Base-by-base conservation (phyloP, 768 basidiomycete genomes). In the Suillus lakei region DNA sequence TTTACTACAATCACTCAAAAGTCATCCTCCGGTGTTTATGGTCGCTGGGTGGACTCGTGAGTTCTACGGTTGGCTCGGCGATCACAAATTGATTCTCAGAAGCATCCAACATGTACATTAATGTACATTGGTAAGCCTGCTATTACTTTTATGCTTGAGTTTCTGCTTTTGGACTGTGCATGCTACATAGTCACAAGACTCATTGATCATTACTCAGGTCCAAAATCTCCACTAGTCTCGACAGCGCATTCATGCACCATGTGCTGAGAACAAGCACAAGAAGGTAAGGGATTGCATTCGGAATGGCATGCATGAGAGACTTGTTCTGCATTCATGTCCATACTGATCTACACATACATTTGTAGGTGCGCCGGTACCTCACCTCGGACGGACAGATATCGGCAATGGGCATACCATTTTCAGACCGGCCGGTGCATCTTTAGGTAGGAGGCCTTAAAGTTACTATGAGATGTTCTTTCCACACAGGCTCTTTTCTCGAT, bases 291-390 rank as follows among this genome's bases (percentile, higher is more conserved):
- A 54, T 54, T 39, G 2, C 18, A 59, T 59, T 28, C 39, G 58
- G 58, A 56, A 30, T 59, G 39, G 41, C 58, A 41, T 28, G 58
- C 58, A 59, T 59, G 58, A 30, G 58, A 59, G 58, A 59, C 28
- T 28, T 28, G 58, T 13, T 30, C 39, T 26, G 12, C 58, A 59
- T 39, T 16, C 38, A 28, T 23, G 38, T 28, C 16, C 15, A 38
- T 15, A 1, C 34, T n/a, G 56, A 21, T 32, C 10, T 18, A 54
- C 3, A 4, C 44, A 23, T 46, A 9, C n/a, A 46, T 32, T 34
- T 7, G 21, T 28, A 1, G 7, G 26, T 54, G 32, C 21, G 30
- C 21, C 6, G 32, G 21, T 34, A 32, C 16, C 50, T 38, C 55
- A 13, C 36, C 23, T 16, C 26, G 12, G 32, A n/a, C 2, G 32